Evolutionary conservation across 176 grass and related monocot genomes (phyloP).

Genomic region (Ampelocalamus luodianensis): DNA sequence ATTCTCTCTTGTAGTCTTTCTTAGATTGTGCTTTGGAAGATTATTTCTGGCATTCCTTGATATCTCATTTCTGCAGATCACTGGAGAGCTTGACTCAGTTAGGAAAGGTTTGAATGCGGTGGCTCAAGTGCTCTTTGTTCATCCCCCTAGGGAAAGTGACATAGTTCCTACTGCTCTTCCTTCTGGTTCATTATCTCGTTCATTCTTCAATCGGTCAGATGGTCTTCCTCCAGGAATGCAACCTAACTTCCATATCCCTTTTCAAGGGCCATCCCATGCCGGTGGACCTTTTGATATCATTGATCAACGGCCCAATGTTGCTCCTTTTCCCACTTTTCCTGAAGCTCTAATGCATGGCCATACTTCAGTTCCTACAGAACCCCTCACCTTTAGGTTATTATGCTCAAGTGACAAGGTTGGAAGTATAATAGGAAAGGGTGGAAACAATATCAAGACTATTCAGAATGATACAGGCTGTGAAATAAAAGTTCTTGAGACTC

Average conservation of each 20-base stretch:
- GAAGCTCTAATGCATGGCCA: slow-evolving; percentile 55
- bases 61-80: slow-evolving; percentile 64
- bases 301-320: slow-evolving; percentile 54
- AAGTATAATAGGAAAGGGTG: slow-evolving; percentile 86
- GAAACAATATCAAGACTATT: slow-evolving; percentile 79
- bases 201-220: slow-evolving; percentile 50
- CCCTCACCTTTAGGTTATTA: slow-evolving; percentile 71
- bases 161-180: slow-evolving; percentile 34
- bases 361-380: slow-evolving; percentile 53
- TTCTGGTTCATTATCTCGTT: slow-evolving; percentile 58
- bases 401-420: slow-evolving; percentile 87
- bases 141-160: slow-evolving; percentile 65
- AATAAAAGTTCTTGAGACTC: slow-evolving; percentile 85
- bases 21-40: slow-evolving; percentile 36
- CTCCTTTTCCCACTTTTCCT: slow-evolving; percentile 56
- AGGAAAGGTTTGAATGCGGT: slow-evolving; percentile 74
- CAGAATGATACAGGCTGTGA: slow-evolving; percentile 93
- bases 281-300: slow-evolving; percentile 45
- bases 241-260: slow-evolving; percentile 51
- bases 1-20: slow-evolving; percentile 31
- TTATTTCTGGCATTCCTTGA: slow-evolving; percentile 40
- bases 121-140: slow-evolving; percentile 67
- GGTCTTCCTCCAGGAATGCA: slow-evolving; percentile 64
- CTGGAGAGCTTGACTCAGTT: slow-evolving; percentile 72
- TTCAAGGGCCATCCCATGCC: slow-evolving; percentile 62